Conservation (phyloP, 345 rosid genomes). For the Murraya paniculata region DNA sequence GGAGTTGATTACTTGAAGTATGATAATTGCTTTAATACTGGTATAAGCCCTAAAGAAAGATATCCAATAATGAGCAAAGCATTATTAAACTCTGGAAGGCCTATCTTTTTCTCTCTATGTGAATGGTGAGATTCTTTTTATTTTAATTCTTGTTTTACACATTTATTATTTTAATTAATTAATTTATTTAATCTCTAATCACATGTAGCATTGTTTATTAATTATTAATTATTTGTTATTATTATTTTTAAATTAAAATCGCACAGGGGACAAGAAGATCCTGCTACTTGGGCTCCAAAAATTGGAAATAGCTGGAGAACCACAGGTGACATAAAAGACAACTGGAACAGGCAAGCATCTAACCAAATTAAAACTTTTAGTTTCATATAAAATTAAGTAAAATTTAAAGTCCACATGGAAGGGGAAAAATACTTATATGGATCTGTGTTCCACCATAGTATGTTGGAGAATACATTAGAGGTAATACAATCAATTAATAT, state of each 20-base stretch:
- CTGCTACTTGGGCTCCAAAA: slow-evolving; percentile 59
- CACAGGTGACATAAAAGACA: slow-evolving; percentile 47
- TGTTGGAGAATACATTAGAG: no score
- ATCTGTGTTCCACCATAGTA: no score
- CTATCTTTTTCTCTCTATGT: slow-evolving; percentile 55
- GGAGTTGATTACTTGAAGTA: slow-evolving; percentile 59
- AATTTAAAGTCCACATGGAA: no score
- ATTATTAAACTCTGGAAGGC: slow-evolving; percentile 44
- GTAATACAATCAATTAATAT: no score
- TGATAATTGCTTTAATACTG: slow-evolving; percentile 40
- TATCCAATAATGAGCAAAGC: slow-evolving; percentile 64
- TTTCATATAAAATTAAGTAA: no score
- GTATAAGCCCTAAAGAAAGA: slow-evolving; percentile 45
- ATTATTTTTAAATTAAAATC: not conserved
- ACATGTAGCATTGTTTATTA: not conserved
- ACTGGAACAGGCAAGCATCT: slow-evolving; percentile 41
- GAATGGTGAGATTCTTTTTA: slow-evolving; percentile 41
- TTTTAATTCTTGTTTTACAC: not conserved
- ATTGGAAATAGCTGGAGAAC: slow-evolving; percentile 77
- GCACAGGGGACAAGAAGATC: slow-evolving; percentile 58
- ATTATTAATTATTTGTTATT: slow-evolving; percentile 5
- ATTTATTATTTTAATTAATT: not conserved
- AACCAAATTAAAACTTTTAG: not conserved
- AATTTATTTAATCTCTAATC: no score
- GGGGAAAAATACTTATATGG: no score